phyloP scores from a whole-genome alignment of 148 eudicot genomes.

The Rhododendron mucronatum region DNA sequence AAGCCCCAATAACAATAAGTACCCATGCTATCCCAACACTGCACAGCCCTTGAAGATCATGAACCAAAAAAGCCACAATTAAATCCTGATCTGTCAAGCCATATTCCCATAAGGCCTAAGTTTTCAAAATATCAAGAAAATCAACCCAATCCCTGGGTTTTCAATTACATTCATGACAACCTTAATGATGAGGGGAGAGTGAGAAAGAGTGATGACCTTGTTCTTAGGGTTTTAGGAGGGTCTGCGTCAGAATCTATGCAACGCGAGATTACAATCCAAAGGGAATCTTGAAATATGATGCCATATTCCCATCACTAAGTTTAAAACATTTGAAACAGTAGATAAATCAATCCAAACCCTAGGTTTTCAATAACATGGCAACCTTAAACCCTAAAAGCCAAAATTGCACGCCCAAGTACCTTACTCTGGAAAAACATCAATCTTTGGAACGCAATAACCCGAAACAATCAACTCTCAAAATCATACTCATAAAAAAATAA shows the following conservation, averaged over 20 bases:
- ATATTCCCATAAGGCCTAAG: not conserved
- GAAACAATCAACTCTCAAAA: not conserved
- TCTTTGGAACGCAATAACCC: not conserved
- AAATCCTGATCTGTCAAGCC: not conserved
- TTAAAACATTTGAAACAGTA: not conserved
- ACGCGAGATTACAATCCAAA: not conserved
- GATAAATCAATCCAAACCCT: not conserved
- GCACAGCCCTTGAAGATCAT: not conserved
- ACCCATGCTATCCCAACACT: not conserved
- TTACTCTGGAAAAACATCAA: not conserved
- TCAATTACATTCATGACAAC: not conserved
- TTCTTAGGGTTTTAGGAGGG: constrained; percentile 10
- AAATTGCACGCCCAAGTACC: not conserved
- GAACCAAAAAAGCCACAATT: not conserved
- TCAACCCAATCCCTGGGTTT: not conserved
- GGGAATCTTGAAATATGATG: not conserved
- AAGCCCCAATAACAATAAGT: not conserved
- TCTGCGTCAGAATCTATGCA: constrained; percentile 12
- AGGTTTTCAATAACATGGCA: not conserved
- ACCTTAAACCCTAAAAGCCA: not conserved
- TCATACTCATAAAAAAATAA: not conserved
- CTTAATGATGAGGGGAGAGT: too few species aligned
- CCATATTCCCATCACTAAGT: not conserved
- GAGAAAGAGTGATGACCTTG: constrained; percentile 3
- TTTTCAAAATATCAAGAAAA: not conserved